These are phyloP conservation scores for Eimeria tenella DNA, from an alignment of 169 alveolate genomes.

Conservation along the genomic window DNA sequence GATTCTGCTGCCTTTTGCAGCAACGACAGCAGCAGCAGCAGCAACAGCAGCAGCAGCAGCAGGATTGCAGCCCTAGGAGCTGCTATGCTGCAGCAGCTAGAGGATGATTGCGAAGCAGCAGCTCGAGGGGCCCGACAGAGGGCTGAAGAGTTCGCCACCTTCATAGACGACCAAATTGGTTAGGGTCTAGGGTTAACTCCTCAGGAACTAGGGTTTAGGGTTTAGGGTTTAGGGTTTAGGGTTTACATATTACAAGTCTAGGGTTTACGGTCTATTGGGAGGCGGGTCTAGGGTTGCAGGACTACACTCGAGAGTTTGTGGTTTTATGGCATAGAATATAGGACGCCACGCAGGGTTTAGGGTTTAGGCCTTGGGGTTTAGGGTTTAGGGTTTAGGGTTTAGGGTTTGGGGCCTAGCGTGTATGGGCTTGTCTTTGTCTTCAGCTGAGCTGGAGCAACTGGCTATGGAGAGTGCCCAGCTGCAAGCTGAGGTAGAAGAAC, in stretches of 20 bases:
- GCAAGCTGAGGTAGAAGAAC: slow-evolving; percentile 17
- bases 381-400: no score
- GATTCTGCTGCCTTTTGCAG: not conserved
- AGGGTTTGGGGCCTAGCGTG: not conserved
- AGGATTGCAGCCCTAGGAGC: not conserved
- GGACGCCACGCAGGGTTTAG: no score
- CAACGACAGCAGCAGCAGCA: not conserved
- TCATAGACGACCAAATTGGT: slow-evolving; percentile 13
- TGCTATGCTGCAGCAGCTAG: slow-evolving; percentile 11
- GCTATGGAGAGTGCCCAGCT: slow-evolving; percentile 1
- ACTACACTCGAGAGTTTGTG: no score
- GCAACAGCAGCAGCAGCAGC: not conserved
- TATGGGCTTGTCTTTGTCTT: not conserved
- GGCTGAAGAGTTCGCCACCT: not conserved
- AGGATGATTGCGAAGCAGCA: not conserved
- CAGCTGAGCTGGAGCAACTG: slow-evolving; percentile 20
- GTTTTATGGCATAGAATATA: no score
- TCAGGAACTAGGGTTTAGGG: not conserved
- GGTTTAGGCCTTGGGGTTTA: no score
- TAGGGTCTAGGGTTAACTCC: not conserved
- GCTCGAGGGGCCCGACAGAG: slow-evolving; percentile 10
- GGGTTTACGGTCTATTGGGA: no score
- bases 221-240: not conserved
- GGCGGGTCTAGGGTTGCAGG: no score
- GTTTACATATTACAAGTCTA: no score